Conservation (phyloP, 139 green algal species). For the Chlorella vulgaris region DNA sequence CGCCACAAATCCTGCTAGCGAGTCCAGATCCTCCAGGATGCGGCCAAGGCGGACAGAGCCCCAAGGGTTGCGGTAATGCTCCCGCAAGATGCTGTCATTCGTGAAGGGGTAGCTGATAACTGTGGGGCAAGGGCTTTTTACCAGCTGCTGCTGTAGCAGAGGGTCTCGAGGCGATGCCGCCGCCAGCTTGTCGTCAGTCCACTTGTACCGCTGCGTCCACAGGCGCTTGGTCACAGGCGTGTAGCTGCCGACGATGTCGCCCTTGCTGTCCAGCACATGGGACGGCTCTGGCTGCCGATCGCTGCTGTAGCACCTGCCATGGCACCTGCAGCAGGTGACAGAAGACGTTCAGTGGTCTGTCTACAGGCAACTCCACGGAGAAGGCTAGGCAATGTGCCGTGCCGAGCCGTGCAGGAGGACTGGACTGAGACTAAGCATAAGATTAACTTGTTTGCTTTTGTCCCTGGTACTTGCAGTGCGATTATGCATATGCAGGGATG, state of each 20-base stretch:
- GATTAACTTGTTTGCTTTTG: too few species aligned
- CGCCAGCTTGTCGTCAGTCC: conserved; percentile 14
- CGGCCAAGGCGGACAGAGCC: conserved; percentile 69
- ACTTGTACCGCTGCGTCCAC: conserved; percentile 14
- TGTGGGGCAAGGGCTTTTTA: background rate
- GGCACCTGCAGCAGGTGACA: too few species aligned
- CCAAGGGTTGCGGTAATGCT: conserved; percentile 70
- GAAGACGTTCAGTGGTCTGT: too few species aligned
- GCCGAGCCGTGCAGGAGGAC: too few species aligned
- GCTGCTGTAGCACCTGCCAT: too few species aligned
- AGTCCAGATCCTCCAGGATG: conserved; percentile 88
- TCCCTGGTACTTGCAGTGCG: too few species aligned
- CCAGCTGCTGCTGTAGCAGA: background rate
- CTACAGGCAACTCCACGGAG: too few species aligned
- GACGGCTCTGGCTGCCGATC: background rate
- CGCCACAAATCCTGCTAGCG: conserved; percentile 80
- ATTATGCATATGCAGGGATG: too few species aligned
- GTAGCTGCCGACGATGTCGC: background rate
- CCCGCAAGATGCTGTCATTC: conserved; percentile 4
- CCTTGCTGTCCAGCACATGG: conserved; percentile 7
- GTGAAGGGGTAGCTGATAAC: conserved; percentile 17
- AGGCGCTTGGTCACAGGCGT: conserved; percentile 23
- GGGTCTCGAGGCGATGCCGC: background rate
- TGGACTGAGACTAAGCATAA: too few species aligned
- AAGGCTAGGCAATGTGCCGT: too few species aligned